Evolutionary conservation across 306 rosid species (phyloP).

Genomic region (Hippophae rhamnoides): DNA sequence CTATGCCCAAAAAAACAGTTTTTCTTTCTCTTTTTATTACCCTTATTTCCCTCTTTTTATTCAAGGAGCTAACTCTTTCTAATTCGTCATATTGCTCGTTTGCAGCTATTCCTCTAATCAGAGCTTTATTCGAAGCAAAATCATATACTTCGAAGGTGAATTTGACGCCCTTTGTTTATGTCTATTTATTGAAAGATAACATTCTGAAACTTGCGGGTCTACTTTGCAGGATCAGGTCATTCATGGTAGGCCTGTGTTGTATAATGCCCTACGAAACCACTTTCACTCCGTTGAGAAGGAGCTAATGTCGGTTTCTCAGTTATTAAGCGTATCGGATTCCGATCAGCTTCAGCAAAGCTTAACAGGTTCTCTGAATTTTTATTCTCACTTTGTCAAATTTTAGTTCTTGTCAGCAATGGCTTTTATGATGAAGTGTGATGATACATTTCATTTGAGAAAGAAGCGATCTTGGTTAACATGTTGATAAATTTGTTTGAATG

Average conservation of each 20-base stretch:
- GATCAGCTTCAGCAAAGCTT: conserved; percentile 7
- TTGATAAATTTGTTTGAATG: neutral
- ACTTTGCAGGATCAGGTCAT: conserved; percentile 15
- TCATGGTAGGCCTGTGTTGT: conserved; percentile 16
- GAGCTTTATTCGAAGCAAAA: conserved; percentile 23
- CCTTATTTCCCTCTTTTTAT: neutral
- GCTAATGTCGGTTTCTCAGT: conserved; percentile 3
- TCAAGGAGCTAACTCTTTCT: neutral
- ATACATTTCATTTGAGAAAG: too few species aligned
- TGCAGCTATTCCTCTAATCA: conserved; percentile 14
- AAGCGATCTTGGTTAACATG: neutral
- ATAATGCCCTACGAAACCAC: conserved; percentile 8
- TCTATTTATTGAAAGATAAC: neutral
- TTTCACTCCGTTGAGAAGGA: conserved; percentile 13
- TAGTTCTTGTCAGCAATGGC: neutral
- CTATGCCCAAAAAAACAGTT: neutral
- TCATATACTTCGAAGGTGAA: conserved; percentile 17
- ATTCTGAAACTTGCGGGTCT: neutral
- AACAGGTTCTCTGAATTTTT: conserved; percentile 1
- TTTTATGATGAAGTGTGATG: neutral
- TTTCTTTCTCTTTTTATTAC: neutral
- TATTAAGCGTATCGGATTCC: conserved; percentile 2
- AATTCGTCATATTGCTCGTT: neutral
- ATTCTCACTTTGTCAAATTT: conserved; percentile 1
- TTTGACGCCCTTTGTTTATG: neutral